A percentile compares a stretch with the other conserved stretches of the same genome.
Conservation (phyloP, 805 yeast species). For the Candida wancherniae region DNA sequence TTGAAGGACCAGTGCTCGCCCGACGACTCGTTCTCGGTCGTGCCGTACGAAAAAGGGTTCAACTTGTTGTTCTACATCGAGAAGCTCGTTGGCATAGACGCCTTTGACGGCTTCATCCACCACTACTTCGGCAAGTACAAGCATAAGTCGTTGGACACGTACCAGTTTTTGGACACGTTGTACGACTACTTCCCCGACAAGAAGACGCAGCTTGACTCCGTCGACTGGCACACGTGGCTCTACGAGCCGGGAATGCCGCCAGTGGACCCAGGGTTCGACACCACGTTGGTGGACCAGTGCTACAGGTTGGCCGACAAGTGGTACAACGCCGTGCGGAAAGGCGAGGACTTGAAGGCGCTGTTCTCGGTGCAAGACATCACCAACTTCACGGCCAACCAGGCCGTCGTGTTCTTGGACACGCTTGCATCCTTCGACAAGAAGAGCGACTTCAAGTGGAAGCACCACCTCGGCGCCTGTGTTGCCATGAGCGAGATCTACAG, state of each 20-base stretch:
- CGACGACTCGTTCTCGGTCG: constrained; percentile 82
- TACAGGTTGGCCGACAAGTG: constrained; percentile 62
- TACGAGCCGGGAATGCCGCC: constrained; percentile 86
- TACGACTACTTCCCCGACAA: constrained; percentile 58
- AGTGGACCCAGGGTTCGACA: constrained; percentile 68
- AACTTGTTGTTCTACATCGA: constrained; percentile 75
- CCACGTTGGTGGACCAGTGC: constrained; percentile 71
- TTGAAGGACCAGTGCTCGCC: constrained; percentile 71
- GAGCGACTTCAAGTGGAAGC: constrained; percentile 34
- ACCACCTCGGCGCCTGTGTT: constrained; percentile 27
- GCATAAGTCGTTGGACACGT: constrained; percentile 71
- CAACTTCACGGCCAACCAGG: constrained; percentile 67
- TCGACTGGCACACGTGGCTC: constrained; percentile 87
- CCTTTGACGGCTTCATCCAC: constrained; percentile 76
- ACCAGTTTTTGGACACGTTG: constrained; percentile 70
- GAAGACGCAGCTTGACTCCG: constrained; percentile 49
- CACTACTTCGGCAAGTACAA: constrained; percentile 68
- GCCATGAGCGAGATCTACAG: constrained; percentile 32
- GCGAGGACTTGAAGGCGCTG: constrained; percentile 12
- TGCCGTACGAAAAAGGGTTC: constrained; percentile 90
- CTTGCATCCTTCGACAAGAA: constrained; percentile 47
- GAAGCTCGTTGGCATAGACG: constrained; percentile 50
- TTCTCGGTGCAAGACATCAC: constrained; percentile 50
- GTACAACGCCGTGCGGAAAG: constrained; percentile 37
- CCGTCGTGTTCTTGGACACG: constrained; percentile 72